phyloP scores from a whole-genome alignment of 1,284 basidiomycete genomes.

The Trametes hirsuta region DNA sequence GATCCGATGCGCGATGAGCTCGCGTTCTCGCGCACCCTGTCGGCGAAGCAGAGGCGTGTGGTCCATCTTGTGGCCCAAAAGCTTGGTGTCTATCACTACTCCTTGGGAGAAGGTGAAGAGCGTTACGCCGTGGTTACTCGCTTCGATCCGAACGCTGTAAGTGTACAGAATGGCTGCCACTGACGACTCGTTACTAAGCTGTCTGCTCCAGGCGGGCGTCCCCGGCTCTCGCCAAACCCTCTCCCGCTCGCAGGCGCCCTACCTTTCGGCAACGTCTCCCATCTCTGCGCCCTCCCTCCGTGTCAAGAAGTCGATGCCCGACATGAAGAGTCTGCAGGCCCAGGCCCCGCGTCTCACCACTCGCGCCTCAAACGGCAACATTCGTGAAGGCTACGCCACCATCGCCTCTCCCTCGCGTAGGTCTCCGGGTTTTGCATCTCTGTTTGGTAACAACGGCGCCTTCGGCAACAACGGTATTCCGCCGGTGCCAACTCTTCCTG shows the following conservation, averaged over 20 bases:
- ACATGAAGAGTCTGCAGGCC: constrained; percentile 83
- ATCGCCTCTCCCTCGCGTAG: constrained; percentile 82
- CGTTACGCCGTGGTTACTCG: constrained; percentile 92
- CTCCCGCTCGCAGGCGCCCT: constrained; percentile 75
- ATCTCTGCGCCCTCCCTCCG: constrained; percentile 65
- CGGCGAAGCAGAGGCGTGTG: constrained; percentile 85
- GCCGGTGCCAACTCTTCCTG: constrained; percentile 76
- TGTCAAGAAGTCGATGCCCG: constrained; percentile 96
- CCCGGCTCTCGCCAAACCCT: constrained; percentile 52
- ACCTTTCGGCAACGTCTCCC: constrained; percentile 58
- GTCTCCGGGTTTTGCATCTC: constrained; percentile 68
- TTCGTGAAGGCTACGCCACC: constrained; percentile 89
- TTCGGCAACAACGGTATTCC: constrained; percentile 57
- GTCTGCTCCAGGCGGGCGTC: constrained; percentile 6
- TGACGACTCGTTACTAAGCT: constrained; percentile 11
- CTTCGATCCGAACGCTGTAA: constrained; percentile 75
- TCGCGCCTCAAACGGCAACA: constrained; percentile 88
- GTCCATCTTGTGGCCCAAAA: constrained; percentile 97
- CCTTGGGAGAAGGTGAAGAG: constrained; percentile 91
- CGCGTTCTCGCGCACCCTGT: constrained; percentile 87
- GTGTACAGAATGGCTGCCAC: constrained; percentile 22
- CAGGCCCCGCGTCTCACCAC: constrained; percentile 80
- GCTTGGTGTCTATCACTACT: constrained; percentile 93
- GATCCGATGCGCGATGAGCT: constrained; percentile 98
- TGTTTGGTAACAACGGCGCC: constrained; percentile 42